Conservation (phyloP, 2,329 filamentous ascomycete genomes). For the Scytalidium lignicola region DNA sequence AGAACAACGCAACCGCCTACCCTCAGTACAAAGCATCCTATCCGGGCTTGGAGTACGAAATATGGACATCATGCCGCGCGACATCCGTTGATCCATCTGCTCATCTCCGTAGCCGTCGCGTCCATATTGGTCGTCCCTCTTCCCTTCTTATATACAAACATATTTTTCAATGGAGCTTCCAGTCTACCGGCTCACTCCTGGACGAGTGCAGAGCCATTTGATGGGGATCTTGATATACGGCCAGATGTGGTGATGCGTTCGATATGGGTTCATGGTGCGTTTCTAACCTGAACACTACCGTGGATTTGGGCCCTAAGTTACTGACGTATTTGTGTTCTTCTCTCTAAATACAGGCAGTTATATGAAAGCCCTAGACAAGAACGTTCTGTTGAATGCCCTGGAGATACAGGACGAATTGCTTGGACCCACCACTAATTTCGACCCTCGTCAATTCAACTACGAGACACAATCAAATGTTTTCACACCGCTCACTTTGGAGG, state of each 20-base stretch:
- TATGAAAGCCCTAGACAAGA: slow-evolving; percentile 66
- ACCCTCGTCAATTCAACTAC: slow-evolving; percentile 34
- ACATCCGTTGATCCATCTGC: slow-evolving; percentile 68
- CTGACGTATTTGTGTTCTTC: not conserved
- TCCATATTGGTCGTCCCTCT: slow-evolving; percentile 69
- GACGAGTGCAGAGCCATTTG: slow-evolving; percentile 65
- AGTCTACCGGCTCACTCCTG: slow-evolving; percentile 75
- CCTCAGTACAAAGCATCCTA: slow-evolving; percentile 58
- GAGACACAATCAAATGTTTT: not conserved
- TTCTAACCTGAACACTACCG: not conserved
- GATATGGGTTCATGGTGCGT: slow-evolving; percentile 67
- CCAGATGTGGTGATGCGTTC: slow-evolving; percentile 78
- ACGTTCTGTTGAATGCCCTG: slow-evolving; percentile 61
- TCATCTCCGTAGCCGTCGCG: slow-evolving; percentile 68
- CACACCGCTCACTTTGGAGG: slow-evolving; percentile 21
- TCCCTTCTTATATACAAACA: slow-evolving; percentile 67
- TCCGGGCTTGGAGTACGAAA: slow-evolving; percentile 59
- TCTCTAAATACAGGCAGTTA: slow-evolving; percentile 45
- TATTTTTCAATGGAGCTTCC: slow-evolving; percentile 65
- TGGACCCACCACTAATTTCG: slow-evolving; percentile 52
- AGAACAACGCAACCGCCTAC: slow-evolving; percentile 72
- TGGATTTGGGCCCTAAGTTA: not conserved
- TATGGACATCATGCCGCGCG: slow-evolving; percentile 67
- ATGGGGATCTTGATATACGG: slow-evolving; percentile 42
- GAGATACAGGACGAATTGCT: slow-evolving; percentile 66